These are phyloP conservation scores for Paecilomyces niveus DNA, from an alignment of 2,329 filamentous ascomycete species.

Conservation along the genomic window DNA sequence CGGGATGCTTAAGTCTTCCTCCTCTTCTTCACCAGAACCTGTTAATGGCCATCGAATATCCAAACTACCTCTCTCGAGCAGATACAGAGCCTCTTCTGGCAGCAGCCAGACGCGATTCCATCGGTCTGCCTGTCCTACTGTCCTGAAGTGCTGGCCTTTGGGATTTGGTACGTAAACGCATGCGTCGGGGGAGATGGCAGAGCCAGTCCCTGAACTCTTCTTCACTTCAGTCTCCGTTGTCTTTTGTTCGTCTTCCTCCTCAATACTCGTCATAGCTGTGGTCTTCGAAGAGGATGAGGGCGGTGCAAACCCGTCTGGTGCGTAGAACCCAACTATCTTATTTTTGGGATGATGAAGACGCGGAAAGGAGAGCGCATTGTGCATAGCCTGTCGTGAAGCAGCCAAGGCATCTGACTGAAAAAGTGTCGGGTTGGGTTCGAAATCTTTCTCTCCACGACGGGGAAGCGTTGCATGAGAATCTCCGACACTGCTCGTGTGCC, in stretches of 20 bases:
- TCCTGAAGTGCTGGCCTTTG: constrained; percentile 65
- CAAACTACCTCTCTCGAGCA: constrained; percentile 79
- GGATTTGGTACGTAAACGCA: constrained; percentile 62
- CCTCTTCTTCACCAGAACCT: constrained; percentile 32
- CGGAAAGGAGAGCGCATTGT: constrained; percentile 72
- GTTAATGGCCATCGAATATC: constrained; percentile 74
- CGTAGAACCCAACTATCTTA: constrained; percentile 66
- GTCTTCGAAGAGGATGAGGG: constrained; percentile 2
- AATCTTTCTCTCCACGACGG: constrained; percentile 93
- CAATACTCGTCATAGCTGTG: constrained; percentile 9
- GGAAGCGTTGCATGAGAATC: constrained; percentile 51
- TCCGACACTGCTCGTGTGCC: constrained; percentile 17
- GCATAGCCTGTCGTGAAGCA: constrained; percentile 78
- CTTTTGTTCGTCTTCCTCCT: constrained; percentile 9
- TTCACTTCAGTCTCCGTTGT: neutral
- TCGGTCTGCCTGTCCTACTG: constrained; percentile 64
- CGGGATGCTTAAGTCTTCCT: constrained; percentile 61
- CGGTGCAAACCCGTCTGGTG: constrained; percentile 47
- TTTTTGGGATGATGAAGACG: constrained; percentile 64
- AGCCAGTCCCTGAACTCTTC: constrained; percentile 6
- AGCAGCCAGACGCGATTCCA: constrained; percentile 70
- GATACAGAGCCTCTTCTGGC: constrained; percentile 84
- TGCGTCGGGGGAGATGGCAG: constrained; percentile 22
- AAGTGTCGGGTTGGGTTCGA: constrained; percentile 82
- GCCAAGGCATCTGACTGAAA: constrained; percentile 73